A percentile compares a stretch with the other conserved stretches of the same genome.
phyloP scores from a whole-genome alignment of 2,329 filamentous ascomycete species.

The Aureobasidium musti region DNA sequence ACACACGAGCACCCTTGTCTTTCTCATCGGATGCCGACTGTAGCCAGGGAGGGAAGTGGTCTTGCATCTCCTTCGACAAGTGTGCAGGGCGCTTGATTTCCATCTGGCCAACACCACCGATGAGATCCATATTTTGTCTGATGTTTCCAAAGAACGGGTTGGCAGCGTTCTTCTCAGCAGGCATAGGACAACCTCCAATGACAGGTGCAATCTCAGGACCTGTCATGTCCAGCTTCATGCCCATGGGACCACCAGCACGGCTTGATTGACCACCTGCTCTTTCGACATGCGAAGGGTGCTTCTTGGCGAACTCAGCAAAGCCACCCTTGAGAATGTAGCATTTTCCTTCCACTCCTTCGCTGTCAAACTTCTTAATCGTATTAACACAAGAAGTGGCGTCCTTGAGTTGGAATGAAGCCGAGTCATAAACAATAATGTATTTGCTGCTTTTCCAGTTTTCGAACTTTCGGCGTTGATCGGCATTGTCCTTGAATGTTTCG shows the following conservation, averaged over 20 bases:
- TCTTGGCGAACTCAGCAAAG: conserved; percentile 70
- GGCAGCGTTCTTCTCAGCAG: conserved; percentile 64
- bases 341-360: conserved; percentile 75
- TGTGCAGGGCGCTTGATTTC: conserved; percentile 60
- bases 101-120: conserved; percentile 86
- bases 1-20: conserved; percentile 77
- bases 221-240: conserved; percentile 48
- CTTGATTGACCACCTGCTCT: conserved; percentile 32
- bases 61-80: conserved; percentile 51
- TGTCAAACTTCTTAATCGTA: conserved; percentile 89
- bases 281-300: conserved; percentile 67
- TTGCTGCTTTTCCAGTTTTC: conserved; percentile 71
- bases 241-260: conserved; percentile 29
- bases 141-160: conserved; percentile 98
- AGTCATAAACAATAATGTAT: conserved; percentile 85
- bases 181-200: conserved; percentile 86
- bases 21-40: conserved; percentile 63
- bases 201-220: conserved; percentile 68
- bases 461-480: conserved; percentile 70
- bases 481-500: conserved; percentile 73
- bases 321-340: conserved; percentile 79
- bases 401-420: conserved; percentile 71
- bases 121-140: conserved; percentile 91
- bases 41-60: conserved; percentile 74
- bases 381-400: conserved; percentile 80